A percentile compares a stretch with the other conserved stretches of the same genome.
phyloP scores from a whole-genome alignment of 2,329 filamentous ascomycete species.

The Paecilomyces dactylethromorphus region DNA sequence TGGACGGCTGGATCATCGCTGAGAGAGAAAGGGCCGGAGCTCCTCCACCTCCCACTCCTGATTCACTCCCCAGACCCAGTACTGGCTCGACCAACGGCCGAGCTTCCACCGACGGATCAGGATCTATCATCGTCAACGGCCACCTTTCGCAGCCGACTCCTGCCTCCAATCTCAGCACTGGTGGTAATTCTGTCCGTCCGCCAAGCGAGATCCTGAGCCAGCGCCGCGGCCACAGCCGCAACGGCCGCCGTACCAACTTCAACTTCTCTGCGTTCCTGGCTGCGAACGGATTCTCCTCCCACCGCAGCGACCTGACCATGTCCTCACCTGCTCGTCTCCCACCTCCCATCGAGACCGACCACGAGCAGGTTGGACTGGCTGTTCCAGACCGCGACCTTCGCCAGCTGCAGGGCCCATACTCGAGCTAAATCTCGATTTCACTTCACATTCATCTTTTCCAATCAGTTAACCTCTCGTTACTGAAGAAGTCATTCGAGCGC shows the following conservation, averaged over 20 bases:
- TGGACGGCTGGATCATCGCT: conserved; percentile 12
- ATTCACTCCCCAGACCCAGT: neutral
- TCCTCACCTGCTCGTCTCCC: conserved; percentile 15
- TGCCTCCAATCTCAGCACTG: neutral
- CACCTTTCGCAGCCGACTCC: neutral
- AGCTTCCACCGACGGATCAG: neutral
- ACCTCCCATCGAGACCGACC: neutral
- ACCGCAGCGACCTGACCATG: conserved; percentile 2
- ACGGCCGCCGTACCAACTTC: neutral
- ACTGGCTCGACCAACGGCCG: neutral
- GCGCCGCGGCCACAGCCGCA: neutral
- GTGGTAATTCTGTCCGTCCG: neutral
- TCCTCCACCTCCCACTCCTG: neutral
- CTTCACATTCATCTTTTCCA: neutral
- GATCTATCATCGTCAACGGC: neutral
- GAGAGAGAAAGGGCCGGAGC: conserved; percentile 5
- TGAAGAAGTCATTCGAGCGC: neutral
- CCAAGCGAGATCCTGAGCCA: neutral
- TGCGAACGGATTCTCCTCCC: neutral
- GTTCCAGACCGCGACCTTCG: neutral
- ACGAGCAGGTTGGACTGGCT: neutral
- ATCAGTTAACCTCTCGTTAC: neutral
- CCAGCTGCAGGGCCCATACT: neutral
- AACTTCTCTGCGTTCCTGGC: neutral
- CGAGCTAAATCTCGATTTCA: neutral